These are phyloP conservation scores for Fusarium illudens DNA, from an alignment of 2,329 filamentous ascomycete genomes.

Conservation along the genomic window DNA sequence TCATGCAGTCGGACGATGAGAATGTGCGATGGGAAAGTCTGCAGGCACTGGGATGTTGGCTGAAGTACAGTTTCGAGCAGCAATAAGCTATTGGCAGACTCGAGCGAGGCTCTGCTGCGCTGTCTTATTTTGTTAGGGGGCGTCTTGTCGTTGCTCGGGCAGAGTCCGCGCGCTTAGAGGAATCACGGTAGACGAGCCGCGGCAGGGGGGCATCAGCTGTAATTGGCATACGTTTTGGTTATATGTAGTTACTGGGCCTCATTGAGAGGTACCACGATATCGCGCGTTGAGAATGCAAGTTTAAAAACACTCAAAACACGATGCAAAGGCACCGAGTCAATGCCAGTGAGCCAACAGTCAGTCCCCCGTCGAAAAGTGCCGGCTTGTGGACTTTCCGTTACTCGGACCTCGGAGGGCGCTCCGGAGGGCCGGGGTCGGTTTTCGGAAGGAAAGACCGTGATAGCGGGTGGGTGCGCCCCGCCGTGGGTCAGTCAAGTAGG, in stretches of 20 bases:
- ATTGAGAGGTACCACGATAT: constrained; percentile 22
- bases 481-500: constrained; percentile 15
- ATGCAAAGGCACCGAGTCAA: background rate
- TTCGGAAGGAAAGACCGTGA: constrained; percentile 32
- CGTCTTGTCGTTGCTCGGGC: constrained; percentile 33
- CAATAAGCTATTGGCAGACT: constrained; percentile 29
- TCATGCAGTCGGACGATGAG: constrained; percentile 91
- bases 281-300: constrained; percentile 28
- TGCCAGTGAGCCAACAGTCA: background rate
- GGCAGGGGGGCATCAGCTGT: constrained; percentile 41
- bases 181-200: constrained; percentile 40
- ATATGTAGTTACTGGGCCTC: constrained; percentile 31
- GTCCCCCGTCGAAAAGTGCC: background rate
- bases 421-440: constrained; percentile 35
- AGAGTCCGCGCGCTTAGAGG: constrained; percentile 31
- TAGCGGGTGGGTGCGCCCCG: constrained; percentile 25
- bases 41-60: constrained; percentile 75
- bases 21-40: constrained; percentile 92
- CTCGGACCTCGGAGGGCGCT: constrained; percentile 32
- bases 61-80: constrained; percentile 70
- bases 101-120: constrained; percentile 21
- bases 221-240: constrained; percentile 45
- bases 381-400: background rate
- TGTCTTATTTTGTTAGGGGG: constrained; percentile 36
- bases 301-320: background rate